Conservation (phyloP, 2,329 filamentous ascomycete genomes). For the Hyphodiscus sp. region DNA sequence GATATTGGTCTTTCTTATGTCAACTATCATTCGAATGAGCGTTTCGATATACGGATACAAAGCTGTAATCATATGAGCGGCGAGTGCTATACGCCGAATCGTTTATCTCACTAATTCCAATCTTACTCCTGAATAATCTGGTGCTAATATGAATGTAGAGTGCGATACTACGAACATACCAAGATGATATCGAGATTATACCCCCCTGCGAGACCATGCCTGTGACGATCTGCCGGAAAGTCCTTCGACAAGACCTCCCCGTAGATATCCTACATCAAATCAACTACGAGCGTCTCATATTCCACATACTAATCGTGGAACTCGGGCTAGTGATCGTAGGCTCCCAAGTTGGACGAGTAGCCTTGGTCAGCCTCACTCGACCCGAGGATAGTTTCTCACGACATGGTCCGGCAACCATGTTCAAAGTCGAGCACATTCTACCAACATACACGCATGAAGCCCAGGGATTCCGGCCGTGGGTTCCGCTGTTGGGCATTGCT, state of each 20-base stretch:
- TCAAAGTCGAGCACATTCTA: slow-evolving; percentile 48
- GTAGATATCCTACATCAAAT: slow-evolving; percentile 19
- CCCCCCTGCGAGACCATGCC: slow-evolving; percentile 8
- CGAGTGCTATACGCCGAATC: too few species aligned
- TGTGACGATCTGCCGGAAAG: slow-evolving; percentile 13
- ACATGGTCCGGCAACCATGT: slow-evolving; percentile 22
- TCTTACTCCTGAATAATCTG: too few species aligned
- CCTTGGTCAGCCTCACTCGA: slow-evolving; percentile 53
- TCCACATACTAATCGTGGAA: slow-evolving; percentile 59
- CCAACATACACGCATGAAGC: slow-evolving; percentile 32
- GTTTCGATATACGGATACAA: too few species aligned
- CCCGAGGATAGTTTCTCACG: slow-evolving; percentile 23
- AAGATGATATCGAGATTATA: slow-evolving; percentile 13
- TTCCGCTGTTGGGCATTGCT: slow-evolving; percentile 60
- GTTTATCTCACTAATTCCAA: too few species aligned
- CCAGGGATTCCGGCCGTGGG: slow-evolving; percentile 32
- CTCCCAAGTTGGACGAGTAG: slow-evolving; percentile 59
- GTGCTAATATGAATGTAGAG: too few species aligned
- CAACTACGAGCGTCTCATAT: slow-evolving; percentile 49
- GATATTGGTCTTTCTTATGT: too few species aligned
- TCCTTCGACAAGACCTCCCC: slow-evolving; percentile 3
- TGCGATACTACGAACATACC: slow-evolving; percentile 3
- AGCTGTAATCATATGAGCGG: too few species aligned
- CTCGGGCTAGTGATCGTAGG: slow-evolving; percentile 63
- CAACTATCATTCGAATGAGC: too few species aligned